Evolutionary conservation across 805 yeast genomes (phyloP), one percentile per base, ranked within the genome.

Genomic region (Suhomyces pyralidae): DNA sequence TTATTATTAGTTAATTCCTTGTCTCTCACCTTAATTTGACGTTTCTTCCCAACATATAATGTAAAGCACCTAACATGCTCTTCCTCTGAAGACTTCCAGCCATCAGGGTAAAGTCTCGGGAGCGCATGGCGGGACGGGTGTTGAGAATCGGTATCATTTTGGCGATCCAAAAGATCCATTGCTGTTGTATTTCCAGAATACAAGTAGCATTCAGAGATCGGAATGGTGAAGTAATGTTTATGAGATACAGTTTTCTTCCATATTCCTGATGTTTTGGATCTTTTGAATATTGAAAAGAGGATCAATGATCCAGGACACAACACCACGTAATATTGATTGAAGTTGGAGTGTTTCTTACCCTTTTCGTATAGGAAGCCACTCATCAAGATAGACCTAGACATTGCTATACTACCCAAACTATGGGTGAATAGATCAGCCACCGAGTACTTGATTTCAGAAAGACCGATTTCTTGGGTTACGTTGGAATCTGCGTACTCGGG

Each of bases 11-110:
- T 49, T 15, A 49, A 34, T 40, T 38, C 38, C 12, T 48, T 25
- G n/a, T 45, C 26, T 15, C 36, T 44, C 19, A 20, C 47, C 43
- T 46, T 62, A 52, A 82, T 69, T 2, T 76, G 68, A 51, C 85
- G 69, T 58, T 85, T 87, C 6, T 78, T 77, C 0, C 91, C 93
- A 67, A 85, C 82, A 97, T 97, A 91, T 2, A 93, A 59, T 0
- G 94, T 88, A 61, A 93, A 91, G 56, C 94, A 83, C 48, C 96
- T 74, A 25, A 81, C 70, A n/a, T 77, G 59, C 58, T 89, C 94
- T 46, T 85, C 88, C 61, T 93, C 98, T 7, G 82, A 74, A 2
- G 96, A 86, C 57, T 77, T 80, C 90, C 96, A 87, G 0, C 97
- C 97, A 67, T 91, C 96, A 1, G 79, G 69, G 62, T 88, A 91